Evolutionary conservation across 495 filamentous ascomycete species (phyloP).

Genomic region (Pyronema omphalodes): DNA sequence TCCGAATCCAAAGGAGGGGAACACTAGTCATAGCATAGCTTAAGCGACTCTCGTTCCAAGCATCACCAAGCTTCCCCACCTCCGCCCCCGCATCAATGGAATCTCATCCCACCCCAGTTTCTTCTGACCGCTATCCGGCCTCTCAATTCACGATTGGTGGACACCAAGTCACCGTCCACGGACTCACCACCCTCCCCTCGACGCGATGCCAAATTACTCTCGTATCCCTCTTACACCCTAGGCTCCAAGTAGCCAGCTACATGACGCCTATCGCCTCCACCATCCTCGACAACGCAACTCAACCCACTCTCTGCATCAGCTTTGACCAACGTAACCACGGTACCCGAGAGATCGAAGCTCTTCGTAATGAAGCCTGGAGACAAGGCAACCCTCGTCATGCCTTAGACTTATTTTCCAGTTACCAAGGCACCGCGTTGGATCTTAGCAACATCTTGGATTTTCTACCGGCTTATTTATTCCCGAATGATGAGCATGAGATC

Average conservation of each 20-base stretch:
- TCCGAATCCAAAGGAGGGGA: too few species aligned
- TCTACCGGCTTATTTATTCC: conserved; percentile 59
- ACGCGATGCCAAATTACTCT: background rate
- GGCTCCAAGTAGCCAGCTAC: conserved; percentile 44
- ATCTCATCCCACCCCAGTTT: background rate
- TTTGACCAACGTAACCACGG: conserved; percentile 83
- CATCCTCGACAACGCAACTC: conserved; percentile 3
- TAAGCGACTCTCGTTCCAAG: too few species aligned
- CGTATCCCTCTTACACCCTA: conserved; percentile 51
- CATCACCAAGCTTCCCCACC: background rate
- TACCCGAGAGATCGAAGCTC: conserved; percentile 37
- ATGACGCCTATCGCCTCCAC: conserved; percentile 36
- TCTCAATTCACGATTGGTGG: conserved; percentile 4
- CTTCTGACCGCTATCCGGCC: background rate
- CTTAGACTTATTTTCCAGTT: conserved; percentile 61
- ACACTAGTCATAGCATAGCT: too few species aligned
- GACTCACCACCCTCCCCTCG: conserved; percentile 2
- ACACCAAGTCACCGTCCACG: conserved; percentile 2
- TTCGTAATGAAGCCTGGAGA: conserved; percentile 57
- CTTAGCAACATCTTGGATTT: conserved; percentile 51
- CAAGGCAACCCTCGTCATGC: conserved; percentile 68
- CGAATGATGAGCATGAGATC: conserved; percentile 31
- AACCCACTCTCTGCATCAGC: conserved; percentile 33
- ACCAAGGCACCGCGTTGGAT: conserved; percentile 53
- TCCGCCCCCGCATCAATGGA: background rate